Conservation (phyloP, 139 green algal species). For the Tetradesmus obliquus region DNA sequence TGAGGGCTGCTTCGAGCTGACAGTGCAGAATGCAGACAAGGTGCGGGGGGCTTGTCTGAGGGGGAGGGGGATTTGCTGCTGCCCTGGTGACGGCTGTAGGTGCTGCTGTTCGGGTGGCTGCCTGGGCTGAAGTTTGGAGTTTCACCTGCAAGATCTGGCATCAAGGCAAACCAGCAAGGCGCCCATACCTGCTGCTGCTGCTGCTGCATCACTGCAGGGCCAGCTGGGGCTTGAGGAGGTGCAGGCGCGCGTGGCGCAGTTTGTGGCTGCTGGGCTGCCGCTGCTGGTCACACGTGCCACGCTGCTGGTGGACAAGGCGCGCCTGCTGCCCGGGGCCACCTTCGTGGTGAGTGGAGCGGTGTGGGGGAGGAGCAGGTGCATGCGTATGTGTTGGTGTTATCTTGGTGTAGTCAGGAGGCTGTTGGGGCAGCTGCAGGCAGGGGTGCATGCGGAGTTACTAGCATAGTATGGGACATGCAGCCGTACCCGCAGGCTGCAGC, state of each 20-base stretch:
- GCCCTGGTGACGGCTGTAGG: neutral
- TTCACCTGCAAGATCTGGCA: neutral
- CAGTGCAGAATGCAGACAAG: slow-evolving; percentile 94
- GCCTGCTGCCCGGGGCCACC: slow-evolving; percentile 68
- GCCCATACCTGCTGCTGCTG: neutral
- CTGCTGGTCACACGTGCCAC: slow-evolving; percentile 82
- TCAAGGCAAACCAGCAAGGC: no score
- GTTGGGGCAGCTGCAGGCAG: no score
- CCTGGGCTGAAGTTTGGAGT: neutral
- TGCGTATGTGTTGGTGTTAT: neutral
- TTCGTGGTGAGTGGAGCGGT: slow-evolving; percentile 79
- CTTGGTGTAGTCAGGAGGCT: neutral
- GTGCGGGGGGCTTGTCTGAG: slow-evolving; percentile 1
- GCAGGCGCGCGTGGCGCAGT: slow-evolving; percentile 78
- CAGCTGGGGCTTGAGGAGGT: slow-evolving; percentile 72
- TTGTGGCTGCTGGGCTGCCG: slow-evolving; percentile 66
- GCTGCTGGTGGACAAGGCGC: slow-evolving; percentile 85
- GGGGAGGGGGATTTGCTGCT: neutral
- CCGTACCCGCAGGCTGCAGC: no score
- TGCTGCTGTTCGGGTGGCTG: neutral
- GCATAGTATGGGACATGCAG: no score
- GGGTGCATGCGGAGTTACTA: no score
- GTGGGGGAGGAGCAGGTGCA: slow-evolving; percentile 50
- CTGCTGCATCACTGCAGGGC: slow-evolving; percentile 51
- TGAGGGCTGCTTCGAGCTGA: slow-evolving; percentile 80